These are phyloP conservation scores for Neopestalotiopsis sp. DNA, from an alignment of 2,329 filamentous ascomycete genomes.

Conservation along the genomic window DNA sequence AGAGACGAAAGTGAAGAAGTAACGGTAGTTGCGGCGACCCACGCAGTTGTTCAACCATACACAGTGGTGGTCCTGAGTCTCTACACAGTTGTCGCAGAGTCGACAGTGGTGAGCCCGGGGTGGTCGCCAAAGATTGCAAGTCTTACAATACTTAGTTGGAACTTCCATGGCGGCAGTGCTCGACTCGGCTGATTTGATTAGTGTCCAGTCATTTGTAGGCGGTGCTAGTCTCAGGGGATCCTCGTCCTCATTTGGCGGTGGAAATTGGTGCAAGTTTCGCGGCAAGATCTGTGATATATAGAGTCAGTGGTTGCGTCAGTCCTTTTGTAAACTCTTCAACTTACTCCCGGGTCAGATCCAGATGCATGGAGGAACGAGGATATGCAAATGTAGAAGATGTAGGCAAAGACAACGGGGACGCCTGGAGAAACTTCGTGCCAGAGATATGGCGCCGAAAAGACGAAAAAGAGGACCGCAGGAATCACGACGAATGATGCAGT, in stretches of 20 bases:
- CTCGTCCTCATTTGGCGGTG: constrained; percentile 74
- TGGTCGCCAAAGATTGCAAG: constrained; percentile 96
- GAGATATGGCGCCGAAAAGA: constrained; percentile 81
- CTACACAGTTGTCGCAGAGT: constrained; percentile 94
- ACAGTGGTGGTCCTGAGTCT: constrained; percentile 97
- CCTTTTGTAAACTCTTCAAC: constrained; percentile 39
- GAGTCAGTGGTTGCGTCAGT: not conserved
- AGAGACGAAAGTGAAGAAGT: constrained; percentile 91
- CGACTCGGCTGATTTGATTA: constrained; percentile 80
- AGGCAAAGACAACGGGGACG: constrained; percentile 87
- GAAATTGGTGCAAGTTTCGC: constrained; percentile 80
- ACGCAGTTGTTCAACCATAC: constrained; percentile 95
- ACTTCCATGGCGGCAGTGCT: constrained; percentile 93
- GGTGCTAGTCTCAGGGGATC: constrained; percentile 84
- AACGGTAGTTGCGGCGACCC: constrained; percentile 95
- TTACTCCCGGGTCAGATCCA: constrained; percentile 87
- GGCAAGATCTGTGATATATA: constrained; percentile 75
- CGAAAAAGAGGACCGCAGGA: constrained; percentile 83
- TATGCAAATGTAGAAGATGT: constrained; percentile 87
- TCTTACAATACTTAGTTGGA: constrained; percentile 96
- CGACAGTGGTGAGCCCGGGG: constrained; percentile 96
- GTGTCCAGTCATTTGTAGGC: constrained; percentile 89
- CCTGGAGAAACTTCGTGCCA: constrained; percentile 88
- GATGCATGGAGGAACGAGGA: constrained; percentile 96
- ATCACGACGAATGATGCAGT: constrained; percentile 82